These are phyloP conservation scores for Chloranthus sessilifolius DNA, from an alignment of 164 flowering plant species.

Conservation along the genomic window DNA sequence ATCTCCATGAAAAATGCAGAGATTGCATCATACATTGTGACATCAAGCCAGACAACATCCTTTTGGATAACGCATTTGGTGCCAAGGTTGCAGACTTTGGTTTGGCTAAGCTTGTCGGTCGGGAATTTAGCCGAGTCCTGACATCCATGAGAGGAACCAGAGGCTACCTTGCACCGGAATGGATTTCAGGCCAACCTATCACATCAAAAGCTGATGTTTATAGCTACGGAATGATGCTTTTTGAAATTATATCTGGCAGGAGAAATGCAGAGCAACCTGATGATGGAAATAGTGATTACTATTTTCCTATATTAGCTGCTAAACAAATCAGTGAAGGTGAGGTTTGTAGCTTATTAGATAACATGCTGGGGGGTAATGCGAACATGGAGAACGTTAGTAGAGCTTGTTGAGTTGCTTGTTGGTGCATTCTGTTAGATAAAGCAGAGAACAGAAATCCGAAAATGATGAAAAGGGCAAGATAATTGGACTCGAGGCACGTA, in stretches of 20 bases:
- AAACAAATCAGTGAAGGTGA: conserved; percentile 26
- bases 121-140: conserved; percentile 46
- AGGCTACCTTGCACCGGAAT: conserved; percentile 60
- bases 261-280: conserved; percentile 28
- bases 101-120: conserved; percentile 48
- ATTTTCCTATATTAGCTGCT: conserved; percentile 41
- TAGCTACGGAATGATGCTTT: conserved; percentile 57
- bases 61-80: conserved; percentile 32
- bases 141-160: conserved; percentile 59
- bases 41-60: conserved; percentile 59
- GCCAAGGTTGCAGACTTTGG: conserved; percentile 60
- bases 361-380: conserved; percentile 28
- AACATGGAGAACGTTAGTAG: conserved; percentile 30
- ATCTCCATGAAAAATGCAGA: conserved; percentile 53
- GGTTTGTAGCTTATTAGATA: conserved; percentile 24
- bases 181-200: conserved; percentile 49
- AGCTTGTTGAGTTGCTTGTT: conserved; percentile 40
- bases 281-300: conserved; percentile 20
- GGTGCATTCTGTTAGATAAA: too few species aligned
- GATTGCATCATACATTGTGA: conserved; percentile 57
- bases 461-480: too few species aligned
- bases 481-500: too few species aligned
- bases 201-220: conserved; percentile 53
- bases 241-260: conserved; percentile 40
- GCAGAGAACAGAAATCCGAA: too few species aligned